These are phyloP conservation scores for Gossypium rotundifolium DNA, from an alignment of 345 rosid species.

Conservation along the genomic window DNA sequence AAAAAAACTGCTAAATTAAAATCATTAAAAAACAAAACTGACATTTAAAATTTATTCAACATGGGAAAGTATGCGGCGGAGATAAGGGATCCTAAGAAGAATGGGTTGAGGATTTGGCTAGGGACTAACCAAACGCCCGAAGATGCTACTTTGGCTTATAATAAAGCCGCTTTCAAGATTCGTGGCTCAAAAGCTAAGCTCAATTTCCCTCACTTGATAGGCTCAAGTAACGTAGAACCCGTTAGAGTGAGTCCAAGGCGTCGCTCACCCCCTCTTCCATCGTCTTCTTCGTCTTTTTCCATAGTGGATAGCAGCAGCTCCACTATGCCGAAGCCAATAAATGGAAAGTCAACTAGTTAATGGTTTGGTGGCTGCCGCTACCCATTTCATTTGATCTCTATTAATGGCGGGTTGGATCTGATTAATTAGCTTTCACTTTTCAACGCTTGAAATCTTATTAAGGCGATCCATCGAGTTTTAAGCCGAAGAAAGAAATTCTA, in stretches of 20 bases:
- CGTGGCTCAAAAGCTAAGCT: conserved; percentile 54
- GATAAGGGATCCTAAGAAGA: conserved; percentile 55
- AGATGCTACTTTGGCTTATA: conserved; percentile 60
- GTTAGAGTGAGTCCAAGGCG: conserved; percentile 46
- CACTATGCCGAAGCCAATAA: not conserved
- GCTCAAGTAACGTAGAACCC: conserved; percentile 28
- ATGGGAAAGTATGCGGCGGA: conserved; percentile 68
- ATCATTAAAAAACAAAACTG: too few relatives aligned
- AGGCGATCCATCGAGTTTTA: not conserved
- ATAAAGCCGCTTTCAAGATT: conserved; percentile 49
- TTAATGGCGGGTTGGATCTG: not conserved
- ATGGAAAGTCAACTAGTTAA: not conserved
- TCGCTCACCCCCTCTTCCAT: not conserved
- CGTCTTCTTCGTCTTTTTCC: not conserved
- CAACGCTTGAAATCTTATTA: not conserved
- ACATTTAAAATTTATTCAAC: too few relatives aligned
- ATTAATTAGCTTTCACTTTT: not conserved
- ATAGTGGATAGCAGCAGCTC: not conserved
- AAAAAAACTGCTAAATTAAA: too few relatives aligned
- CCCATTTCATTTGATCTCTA: not conserved
- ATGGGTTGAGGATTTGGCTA: conserved; percentile 56
- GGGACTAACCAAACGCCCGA: conserved; percentile 59
- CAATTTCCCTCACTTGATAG: conserved; percentile 52
- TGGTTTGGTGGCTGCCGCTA: not conserved
- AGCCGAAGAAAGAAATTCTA: not conserved